Evolutionary conservation across 768 basidiomycete species (phyloP).

Genomic region (Gymnopilus junonius): DNA sequence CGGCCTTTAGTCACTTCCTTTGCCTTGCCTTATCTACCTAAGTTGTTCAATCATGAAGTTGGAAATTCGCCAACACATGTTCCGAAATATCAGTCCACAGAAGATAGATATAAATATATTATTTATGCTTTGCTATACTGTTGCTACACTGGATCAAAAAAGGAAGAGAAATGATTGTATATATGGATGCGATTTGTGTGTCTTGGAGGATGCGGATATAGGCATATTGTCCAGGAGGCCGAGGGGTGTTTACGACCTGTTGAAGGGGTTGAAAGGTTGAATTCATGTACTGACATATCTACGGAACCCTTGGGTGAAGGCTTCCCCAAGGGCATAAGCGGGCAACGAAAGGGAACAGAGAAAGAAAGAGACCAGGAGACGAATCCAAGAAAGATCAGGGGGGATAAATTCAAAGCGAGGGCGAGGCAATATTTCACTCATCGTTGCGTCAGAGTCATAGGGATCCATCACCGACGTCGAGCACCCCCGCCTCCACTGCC

Average conservation of each 20-base stretch:
- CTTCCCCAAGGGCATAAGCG: not conserved
- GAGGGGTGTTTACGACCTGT: not conserved
- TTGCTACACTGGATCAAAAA: constrained; percentile 31
- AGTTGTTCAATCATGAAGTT: not conserved
- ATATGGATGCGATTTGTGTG: constrained; percentile 5
- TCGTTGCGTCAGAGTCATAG: not conserved
- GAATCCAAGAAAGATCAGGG: not conserved
- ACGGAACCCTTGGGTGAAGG: not conserved
- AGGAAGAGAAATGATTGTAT: constrained; percentile 17
- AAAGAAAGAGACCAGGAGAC: not conserved
- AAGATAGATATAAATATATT: not conserved
- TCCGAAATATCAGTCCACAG: not conserved
- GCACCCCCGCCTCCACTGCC: constrained; percentile 65
- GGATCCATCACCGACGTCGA: constrained; percentile 46
- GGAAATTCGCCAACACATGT: not conserved
- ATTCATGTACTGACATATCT: not conserved
- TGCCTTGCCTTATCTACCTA: not conserved
- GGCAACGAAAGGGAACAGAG: not conserved
- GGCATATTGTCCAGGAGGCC: too few species aligned
- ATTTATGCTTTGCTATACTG: constrained; percentile 26
- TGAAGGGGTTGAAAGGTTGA: not conserved
- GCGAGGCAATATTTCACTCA: not conserved
- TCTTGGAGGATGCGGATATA: too few species aligned
- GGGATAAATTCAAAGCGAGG: not conserved
- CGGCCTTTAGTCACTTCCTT: constrained; percentile 3